Conservation (phyloP, 73 alveolate species). For the Paramecium biaurelia region DNA sequence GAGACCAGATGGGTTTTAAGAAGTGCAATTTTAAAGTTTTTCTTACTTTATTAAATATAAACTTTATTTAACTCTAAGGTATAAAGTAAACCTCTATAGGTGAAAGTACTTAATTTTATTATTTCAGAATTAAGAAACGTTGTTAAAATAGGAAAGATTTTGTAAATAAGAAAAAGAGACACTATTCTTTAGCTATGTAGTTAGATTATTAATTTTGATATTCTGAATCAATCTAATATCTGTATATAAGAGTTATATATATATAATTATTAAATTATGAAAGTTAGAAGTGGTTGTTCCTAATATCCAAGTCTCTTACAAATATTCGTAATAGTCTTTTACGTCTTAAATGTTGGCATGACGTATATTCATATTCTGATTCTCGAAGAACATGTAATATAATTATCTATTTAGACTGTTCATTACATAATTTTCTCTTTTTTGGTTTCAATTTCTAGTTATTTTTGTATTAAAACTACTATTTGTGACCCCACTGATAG, state of each 20-base stretch:
- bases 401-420: not conserved
- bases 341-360: not conserved
- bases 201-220: not conserved
- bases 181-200: too few species aligned
- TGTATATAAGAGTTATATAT: not conserved
- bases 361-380: not conserved
- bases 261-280: not conserved
- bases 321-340: not conserved
- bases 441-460: not conserved
- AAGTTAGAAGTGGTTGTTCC: conserved; percentile 19
- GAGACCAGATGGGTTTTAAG: too few species aligned
- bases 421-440: not conserved
- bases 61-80: too few species aligned
- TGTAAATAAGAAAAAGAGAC: not conserved
- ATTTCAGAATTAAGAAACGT: not conserved
- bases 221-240: not conserved
- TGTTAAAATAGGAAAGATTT: not conserved
- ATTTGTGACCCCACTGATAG: conserved; percentile 16
- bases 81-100: too few species aligned
- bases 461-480: not conserved
- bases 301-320: not conserved
- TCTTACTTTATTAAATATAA: too few species aligned
- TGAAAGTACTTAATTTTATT: too few species aligned
- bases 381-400: not conserved
- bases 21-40: too few species aligned